These are phyloP conservation scores for Alternaria viburni DNA, from an alignment of 2,329 filamentous ascomycete genomes.

Conservation along the genomic window DNA sequence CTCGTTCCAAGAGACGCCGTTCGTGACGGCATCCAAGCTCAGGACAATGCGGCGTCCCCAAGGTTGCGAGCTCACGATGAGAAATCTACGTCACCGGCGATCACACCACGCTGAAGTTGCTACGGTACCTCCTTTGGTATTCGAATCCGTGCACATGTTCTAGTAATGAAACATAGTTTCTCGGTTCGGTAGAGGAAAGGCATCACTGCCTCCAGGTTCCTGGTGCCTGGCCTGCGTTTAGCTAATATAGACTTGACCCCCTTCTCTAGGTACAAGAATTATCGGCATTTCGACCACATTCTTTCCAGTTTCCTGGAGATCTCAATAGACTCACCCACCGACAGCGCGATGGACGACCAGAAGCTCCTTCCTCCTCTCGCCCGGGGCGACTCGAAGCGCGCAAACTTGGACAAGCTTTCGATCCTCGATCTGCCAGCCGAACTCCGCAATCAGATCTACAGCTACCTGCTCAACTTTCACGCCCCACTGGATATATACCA, in stretches of 20 bases:
- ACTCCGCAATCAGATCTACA: neutral
- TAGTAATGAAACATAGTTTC: neutral
- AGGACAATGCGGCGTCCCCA: neutral
- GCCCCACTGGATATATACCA: neutral
- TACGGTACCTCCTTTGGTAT: too few species aligned
- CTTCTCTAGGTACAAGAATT: too few species aligned
- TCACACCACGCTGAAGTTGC: too few species aligned
- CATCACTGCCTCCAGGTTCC: neutral
- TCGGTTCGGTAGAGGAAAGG: neutral
- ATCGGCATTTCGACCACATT: fast-evolving
- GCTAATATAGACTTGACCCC: too few species aligned
- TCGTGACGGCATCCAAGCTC: neutral
- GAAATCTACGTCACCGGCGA: neutral
- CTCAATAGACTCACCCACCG: neutral
- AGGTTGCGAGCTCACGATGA: neutral
- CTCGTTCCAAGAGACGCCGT: fast-evolving
- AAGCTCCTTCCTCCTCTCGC: neutral
- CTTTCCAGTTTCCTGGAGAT: neutral
- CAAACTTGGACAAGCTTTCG: neutral
- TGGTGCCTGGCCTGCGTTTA: neutral
- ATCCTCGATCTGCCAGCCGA: neutral
- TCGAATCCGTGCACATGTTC: too few species aligned
- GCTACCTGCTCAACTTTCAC: neutral
- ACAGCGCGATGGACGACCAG: neutral
- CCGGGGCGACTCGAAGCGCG: neutral